Percentiles rank a stretch among this genome's conserved stretches.
These are phyloP conservation scores for Primulina huaijiensis DNA, from an alignment of 257 asterid genomes.

Conservation along the genomic window DNA sequence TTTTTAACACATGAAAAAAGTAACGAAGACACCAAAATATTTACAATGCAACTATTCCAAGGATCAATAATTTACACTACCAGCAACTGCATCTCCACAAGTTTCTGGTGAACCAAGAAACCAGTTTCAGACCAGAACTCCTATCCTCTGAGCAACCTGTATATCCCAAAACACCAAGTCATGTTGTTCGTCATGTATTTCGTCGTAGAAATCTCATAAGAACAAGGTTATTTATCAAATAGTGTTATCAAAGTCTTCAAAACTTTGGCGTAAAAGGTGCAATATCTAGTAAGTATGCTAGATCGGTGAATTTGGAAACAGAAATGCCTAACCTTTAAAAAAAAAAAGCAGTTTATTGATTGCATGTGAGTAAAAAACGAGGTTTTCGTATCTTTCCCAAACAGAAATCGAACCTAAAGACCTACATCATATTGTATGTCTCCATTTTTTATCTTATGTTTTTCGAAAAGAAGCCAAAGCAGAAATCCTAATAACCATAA, in stretches of 20 bases:
- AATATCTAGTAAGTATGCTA: too few species aligned
- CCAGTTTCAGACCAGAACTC: conserved; percentile 59
- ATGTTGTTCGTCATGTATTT: not conserved
- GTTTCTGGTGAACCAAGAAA: not conserved
- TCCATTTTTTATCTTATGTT: too few species aligned
- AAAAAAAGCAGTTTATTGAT: too few species aligned
- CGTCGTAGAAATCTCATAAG: not conserved
- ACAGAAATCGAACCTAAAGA: too few species aligned
- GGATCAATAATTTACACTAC: not conserved
- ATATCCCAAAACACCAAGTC: conserved; percentile 13
- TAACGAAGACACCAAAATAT: not conserved
- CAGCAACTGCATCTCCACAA: not conserved
- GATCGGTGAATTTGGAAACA: too few species aligned
- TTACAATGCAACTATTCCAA: not conserved
- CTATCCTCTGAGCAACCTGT: conserved; percentile 93
- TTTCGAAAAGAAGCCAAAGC: not conserved
- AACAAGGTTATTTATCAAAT: not conserved
- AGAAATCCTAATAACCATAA: not conserved
- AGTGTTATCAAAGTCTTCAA: not conserved
- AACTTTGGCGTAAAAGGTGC: not conserved
- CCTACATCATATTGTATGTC: too few species aligned
- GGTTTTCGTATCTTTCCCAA: too few species aligned
- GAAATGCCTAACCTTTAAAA: too few species aligned
- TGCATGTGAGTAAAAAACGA: too few species aligned
- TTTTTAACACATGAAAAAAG: not conserved